Percentiles rank a stretch among this genome's conserved stretches.
Conservation (phyloP, 1,284 basidiomycete species). For the Sanguinoderma infundibulare region DNA sequence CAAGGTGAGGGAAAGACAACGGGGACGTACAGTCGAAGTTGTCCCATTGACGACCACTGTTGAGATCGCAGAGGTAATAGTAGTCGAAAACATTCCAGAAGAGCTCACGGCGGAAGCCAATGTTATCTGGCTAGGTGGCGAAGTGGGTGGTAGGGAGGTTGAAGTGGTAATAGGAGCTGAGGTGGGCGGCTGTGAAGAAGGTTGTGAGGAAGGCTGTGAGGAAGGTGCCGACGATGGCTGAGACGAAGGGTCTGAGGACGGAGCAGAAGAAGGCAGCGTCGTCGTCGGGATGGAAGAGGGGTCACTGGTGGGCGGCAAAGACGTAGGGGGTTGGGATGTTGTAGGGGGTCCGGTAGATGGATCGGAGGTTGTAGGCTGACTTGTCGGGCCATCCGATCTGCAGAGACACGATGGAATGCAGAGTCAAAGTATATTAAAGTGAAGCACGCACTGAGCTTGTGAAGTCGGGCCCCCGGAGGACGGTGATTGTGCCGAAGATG, state of each 20-base stretch:
- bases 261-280: not conserved
- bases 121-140: conserved; percentile 17
- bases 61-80: conserved; percentile 19
- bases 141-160: conserved; percentile 13
- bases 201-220: not conserved
- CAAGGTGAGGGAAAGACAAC: not conserved
- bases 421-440: not conserved
- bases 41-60: conserved; percentile 22
- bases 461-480: not conserved
- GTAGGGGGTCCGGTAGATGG: not conserved
- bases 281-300: not conserved
- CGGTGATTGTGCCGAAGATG: not conserved
- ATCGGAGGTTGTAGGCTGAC: not conserved
- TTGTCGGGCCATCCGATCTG: not conserved
- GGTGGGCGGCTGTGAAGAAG: conserved; percentile 16
- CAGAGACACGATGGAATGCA: not conserved
- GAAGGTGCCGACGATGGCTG: not conserved
- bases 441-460: conserved; percentile 6
- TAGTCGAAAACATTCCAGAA: conserved; percentile 11
- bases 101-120: conserved; percentile 5
- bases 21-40: conserved; percentile 15
- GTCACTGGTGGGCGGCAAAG: not conserved
- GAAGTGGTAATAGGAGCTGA: conserved; percentile 11
- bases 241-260: conserved; percentile 7
- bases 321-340: not conserved